phyloP scores from a whole-genome alignment of 1,139 yeast species.

The Candida labiduridarum region DNA sequence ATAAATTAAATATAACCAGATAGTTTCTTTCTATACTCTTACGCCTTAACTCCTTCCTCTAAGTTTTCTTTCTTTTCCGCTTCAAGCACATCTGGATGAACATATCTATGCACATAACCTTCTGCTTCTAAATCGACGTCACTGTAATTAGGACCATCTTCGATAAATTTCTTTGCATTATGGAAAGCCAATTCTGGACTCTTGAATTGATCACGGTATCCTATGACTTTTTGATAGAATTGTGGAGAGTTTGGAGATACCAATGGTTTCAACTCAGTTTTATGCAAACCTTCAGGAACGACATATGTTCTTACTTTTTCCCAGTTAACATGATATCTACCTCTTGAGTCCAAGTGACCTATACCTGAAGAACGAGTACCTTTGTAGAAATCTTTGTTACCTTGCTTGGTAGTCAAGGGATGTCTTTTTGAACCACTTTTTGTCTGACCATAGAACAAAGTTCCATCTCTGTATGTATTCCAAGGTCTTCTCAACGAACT shows the following conservation, averaged over 20 bases:
- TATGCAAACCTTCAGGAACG: conserved; percentile 60
- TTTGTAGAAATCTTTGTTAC: conserved; percentile 90
- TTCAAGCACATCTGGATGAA: conserved; percentile 25
- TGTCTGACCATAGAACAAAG: conserved; percentile 75
- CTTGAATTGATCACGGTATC: conserved; percentile 70
- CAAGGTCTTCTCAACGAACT: conserved; percentile 77
- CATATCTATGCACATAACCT: conserved; percentile 49
- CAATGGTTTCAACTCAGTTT: conserved; percentile 63
- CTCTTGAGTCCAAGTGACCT: conserved; percentile 75
- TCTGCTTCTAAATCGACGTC: conserved; percentile 40
- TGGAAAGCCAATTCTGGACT: conserved; percentile 76
- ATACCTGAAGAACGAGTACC: conserved; percentile 96
- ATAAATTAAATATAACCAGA: conserved; percentile 1
- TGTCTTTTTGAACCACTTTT: conserved; percentile 85
- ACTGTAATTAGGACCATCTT: conserved; percentile 60
- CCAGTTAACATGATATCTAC: conserved; percentile 81
- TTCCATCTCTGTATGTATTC: conserved; percentile 83
- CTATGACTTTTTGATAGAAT: conserved; percentile 66
- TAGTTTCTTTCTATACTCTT: background rate
- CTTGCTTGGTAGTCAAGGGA: conserved; percentile 87
- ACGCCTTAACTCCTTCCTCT: conserved; percentile 3
- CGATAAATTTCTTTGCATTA: conserved; percentile 74
- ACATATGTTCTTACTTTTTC: conserved; percentile 87
- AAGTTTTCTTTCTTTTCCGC: conserved; percentile 6
- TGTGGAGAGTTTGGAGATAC: conserved; percentile 72